phyloP scores from a whole-genome alignment of 805 yeast genomes.

The Ogataea siamensis region DNA sequence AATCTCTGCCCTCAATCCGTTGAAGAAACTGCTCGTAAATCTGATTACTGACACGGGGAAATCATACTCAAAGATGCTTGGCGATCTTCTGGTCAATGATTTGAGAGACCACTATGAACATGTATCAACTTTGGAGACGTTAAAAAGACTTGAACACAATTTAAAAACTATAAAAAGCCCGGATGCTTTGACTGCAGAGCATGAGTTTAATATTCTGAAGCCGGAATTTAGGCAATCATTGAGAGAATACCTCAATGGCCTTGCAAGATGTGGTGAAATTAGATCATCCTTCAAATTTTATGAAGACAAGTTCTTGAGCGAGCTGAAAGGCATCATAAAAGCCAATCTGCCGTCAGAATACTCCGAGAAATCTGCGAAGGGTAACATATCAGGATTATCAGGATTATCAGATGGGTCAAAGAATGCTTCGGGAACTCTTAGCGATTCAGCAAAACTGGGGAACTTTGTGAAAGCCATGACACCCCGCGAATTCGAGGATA shows the following conservation, averaged over 20 bases:
- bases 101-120: slow-evolving; percentile 53
- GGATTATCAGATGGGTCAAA: slow-evolving; percentile 30
- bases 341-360: slow-evolving; percentile 54
- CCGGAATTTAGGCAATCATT: slow-evolving; percentile 43
- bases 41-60: slow-evolving; percentile 67
- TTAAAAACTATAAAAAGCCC: slow-evolving; percentile 13
- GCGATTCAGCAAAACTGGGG: slow-evolving; percentile 31
- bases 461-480: slow-evolving; percentile 62
- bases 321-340: slow-evolving; percentile 71
- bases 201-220: slow-evolving; percentile 12
- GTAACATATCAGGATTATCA: slow-evolving; percentile 24
- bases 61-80: slow-evolving; percentile 59
- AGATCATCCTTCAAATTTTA: slow-evolving; percentile 60
- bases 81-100: slow-evolving; percentile 56
- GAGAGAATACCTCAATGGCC: slow-evolving; percentile 48
- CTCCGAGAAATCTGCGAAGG: slow-evolving; percentile 16
- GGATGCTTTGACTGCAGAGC: slow-evolving; percentile 1
- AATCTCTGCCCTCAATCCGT: slow-evolving; percentile 48
- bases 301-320: slow-evolving; percentile 65
- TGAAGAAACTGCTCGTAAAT: slow-evolving; percentile 51
- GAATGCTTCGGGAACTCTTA: slow-evolving; percentile 25
- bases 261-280: slow-evolving; percentile 61
- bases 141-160: slow-evolving; percentile 43
- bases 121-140: slow-evolving; percentile 46
- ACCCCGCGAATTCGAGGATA: slow-evolving; percentile 69